These are phyloP conservation scores for Fraxinus ornus DNA, from an alignment of 305 asterid genomes.

Conservation along the genomic window DNA sequence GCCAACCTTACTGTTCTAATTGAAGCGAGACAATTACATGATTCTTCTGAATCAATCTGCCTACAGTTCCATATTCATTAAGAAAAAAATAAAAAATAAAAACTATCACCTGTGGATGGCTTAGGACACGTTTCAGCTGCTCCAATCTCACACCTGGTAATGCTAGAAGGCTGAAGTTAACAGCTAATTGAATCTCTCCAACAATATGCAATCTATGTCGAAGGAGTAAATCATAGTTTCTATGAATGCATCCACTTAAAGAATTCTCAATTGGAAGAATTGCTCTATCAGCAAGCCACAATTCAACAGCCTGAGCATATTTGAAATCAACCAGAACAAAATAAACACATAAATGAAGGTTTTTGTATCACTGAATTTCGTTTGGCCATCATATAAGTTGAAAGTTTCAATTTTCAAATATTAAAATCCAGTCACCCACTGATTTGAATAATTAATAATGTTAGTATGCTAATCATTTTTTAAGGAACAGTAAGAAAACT, in stretches of 20 bases:
- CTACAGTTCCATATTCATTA: not conserved
- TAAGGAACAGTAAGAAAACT: not conserved
- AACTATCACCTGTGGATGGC: slow-evolving; percentile 35
- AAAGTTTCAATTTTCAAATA: not conserved
- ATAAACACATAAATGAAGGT: not conserved
- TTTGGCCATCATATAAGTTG: not conserved
- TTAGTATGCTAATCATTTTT: not conserved
- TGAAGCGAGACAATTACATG: not conserved
- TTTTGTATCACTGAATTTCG: not conserved
- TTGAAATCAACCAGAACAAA: not conserved
- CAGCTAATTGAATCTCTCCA: slow-evolving; percentile 35
- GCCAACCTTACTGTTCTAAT: not conserved
- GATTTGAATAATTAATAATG: not conserved
- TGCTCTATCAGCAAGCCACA: slow-evolving; percentile 37
- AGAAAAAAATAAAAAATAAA: not conserved
- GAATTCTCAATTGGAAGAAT: slow-evolving; percentile 37
- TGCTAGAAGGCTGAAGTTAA: slow-evolving; percentile 36
- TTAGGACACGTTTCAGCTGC: slow-evolving; percentile 29
- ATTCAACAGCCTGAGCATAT: slow-evolving; percentile 33
- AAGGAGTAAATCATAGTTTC: slow-evolving; percentile 40
- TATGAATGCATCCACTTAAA: slow-evolving; percentile 33
- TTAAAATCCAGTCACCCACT: not conserved
- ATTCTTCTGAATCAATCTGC: not conserved
- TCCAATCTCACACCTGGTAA: slow-evolving; percentile 30
- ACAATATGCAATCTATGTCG: slow-evolving; percentile 38